Evolutionary conservation across 441 rosid genomes (phyloP).

Genomic region (Pelargonium myrrhifolium): DNA sequence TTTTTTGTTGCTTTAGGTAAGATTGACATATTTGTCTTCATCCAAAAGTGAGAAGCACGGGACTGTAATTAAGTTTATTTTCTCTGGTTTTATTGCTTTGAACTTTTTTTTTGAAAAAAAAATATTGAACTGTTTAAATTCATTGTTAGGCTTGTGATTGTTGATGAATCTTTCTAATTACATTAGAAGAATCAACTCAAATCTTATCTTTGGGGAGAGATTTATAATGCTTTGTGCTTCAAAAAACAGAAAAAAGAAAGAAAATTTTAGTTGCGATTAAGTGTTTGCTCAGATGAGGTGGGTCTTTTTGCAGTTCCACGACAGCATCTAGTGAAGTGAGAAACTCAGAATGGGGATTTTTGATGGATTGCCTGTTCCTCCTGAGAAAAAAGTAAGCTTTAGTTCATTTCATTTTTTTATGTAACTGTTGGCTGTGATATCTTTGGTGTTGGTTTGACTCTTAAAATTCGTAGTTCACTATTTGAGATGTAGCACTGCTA

Average conservation of each 20-base stretch:
- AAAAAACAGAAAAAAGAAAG: background rate
- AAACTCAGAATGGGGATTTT: constrained; percentile 59
- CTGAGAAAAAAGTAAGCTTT: constrained; percentile 65
- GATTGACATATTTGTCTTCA: too few relatives aligned
- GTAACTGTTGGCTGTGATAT: constrained; percentile 1
- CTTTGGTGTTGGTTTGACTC: background rate
- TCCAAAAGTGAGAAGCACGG: too few relatives aligned
- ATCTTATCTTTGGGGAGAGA: background rate
- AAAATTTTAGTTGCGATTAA: background rate
- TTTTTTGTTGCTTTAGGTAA: too few relatives aligned
- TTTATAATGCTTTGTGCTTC: background rate
- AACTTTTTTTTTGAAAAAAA: too few relatives aligned
- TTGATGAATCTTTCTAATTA: too few relatives aligned
- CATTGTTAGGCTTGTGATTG: too few relatives aligned
- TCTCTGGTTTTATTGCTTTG: too few relatives aligned
- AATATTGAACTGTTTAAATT: too few relatives aligned
- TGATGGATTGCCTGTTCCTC: constrained; percentile 86
- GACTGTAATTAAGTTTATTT: too few relatives aligned
- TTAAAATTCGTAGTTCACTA: background rate
- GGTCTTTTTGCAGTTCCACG: background rate
- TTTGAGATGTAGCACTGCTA: background rate
- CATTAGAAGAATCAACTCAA: too few relatives aligned
- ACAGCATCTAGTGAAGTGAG: constrained; percentile 20
- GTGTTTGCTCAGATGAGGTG: background rate
- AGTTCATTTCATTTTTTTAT: background rate